Evolutionary conservation across 176 grass and related monocot genomes (phyloP), one percentile per base, ranked within the genome.

Genomic region (Neostapfia colusana): DNA sequence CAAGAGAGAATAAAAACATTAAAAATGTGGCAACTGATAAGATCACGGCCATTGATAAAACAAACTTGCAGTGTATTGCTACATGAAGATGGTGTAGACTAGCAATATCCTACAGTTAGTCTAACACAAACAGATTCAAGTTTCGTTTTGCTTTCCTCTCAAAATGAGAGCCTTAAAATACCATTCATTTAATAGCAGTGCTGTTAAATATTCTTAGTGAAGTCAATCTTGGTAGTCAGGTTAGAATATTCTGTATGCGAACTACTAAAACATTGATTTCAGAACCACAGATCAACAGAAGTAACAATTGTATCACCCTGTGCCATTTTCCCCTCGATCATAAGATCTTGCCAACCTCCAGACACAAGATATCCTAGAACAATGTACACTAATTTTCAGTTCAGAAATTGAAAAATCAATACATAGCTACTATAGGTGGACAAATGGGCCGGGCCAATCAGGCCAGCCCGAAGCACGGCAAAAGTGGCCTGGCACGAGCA

Each of bases 1-100:
- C 43, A 64, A 81, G 11, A 16, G 31, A 70, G 23, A 62, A 69
- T 4, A 79, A 81, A 13, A 71, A 58, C 26, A 64, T 63, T 63
- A 53, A 72, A 37, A 37, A 51, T 24, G 42, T 63, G 31, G 21
- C 43, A 64, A 49, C 20, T 7, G 1, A 49, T 48, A 62, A 71
- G 45, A 4, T 34, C 18, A n/a, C 2, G 0, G 17, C 3, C 10
- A 27, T 5, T 9, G 43, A 69, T 31, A 18, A 60, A 74, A 54
- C 6, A 10, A 60, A 18, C 21, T 10, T 27, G 23, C 26, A 43
- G 14, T 25, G 60, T 46, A 31, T 28, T 46, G 31, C 42, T 17
- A 75, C 20, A 28, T 20, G 4, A 40, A 59, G 59, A 26, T 24
- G n/a, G 48, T 26, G 21, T 41, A 54, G 7, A 42, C 15, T 37